Conservation (phyloP, 257 asterid species). For the Primulina tabacum region DNA sequence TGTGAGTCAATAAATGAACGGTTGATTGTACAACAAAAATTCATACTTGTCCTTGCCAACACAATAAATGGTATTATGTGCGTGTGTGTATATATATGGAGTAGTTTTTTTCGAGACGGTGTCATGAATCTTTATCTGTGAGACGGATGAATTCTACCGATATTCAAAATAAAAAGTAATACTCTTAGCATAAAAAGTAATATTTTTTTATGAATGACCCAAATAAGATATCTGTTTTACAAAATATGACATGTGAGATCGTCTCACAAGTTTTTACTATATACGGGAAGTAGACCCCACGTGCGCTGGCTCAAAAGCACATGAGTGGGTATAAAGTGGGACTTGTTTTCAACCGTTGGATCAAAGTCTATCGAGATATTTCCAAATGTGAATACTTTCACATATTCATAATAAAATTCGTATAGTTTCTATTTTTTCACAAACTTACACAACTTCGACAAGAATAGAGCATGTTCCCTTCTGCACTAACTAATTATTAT, state of each 20-base stretch:
- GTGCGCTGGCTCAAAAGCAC: not conserved
- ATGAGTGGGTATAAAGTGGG: not conserved
- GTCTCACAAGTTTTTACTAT: no score
- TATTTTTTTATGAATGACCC: no score
- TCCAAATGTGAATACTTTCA: not conserved
- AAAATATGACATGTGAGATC: no score
- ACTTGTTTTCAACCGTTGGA: not conserved
- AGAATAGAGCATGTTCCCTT: conserved; percentile 19
- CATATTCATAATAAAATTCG: not conserved
- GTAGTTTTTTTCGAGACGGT: no score
- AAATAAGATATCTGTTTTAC: no score
- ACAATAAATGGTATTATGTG: conserved; percentile 23
- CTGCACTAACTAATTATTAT: not conserved
- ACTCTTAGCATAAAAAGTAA: no score
- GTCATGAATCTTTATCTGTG: no score
- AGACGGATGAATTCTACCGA: no score
- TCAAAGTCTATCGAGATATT: not conserved
- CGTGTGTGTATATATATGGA: no score
- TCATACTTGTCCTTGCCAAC: conserved; percentile 36
- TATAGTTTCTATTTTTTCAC: not conserved
- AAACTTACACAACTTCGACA: conserved; percentile 5
- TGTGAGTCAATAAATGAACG: conserved; percentile 33
- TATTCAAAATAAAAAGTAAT: no score
- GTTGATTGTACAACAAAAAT: conserved; percentile 23
- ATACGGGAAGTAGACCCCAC: not conserved